These are phyloP conservation scores for Lolium perenne DNA, from an alignment of 176 grass and related monocot species.

Conservation along the genomic window DNA sequence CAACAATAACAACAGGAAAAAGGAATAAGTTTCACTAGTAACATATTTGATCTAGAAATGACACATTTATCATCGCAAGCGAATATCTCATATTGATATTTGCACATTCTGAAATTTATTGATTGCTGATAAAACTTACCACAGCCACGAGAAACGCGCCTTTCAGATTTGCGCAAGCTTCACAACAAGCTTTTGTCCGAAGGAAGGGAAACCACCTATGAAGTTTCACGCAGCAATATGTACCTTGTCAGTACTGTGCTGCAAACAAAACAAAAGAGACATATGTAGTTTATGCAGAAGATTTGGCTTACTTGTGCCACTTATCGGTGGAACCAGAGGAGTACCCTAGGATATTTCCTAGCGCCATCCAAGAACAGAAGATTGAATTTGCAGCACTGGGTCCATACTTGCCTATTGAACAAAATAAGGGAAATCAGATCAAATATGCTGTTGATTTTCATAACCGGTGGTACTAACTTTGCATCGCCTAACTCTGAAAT, in stretches of 20 bases:
- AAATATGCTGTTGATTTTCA: constrained; percentile 15
- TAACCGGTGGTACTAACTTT: background rate
- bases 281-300: background rate
- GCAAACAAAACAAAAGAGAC: background rate
- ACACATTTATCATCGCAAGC: background rate
- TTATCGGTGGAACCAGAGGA: constrained; percentile 80
- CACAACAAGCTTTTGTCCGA: constrained; percentile 72
- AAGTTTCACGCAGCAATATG: background rate
- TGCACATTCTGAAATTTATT: background rate
- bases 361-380: constrained; percentile 97
- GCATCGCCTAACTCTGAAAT: constrained; percentile 6
- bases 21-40: background rate
- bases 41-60: background rate
- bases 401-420: constrained; percentile 58
- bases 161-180: constrained; percentile 91
- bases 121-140: constrained; percentile 46
- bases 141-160: constrained; percentile 89
- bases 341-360: constrained; percentile 93
- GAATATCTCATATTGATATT: no score
- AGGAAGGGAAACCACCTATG: constrained; percentile 93
- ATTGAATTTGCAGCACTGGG: constrained; percentile 84
- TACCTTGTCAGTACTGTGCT: background rate
- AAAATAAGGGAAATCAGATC: constrained; percentile 32
- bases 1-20: background rate
- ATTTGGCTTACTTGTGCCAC: constrained; percentile 69